Evolutionary conservation across 176 grass and related monocot genomes (phyloP).

Genomic region (Aegilops longissima): DNA sequence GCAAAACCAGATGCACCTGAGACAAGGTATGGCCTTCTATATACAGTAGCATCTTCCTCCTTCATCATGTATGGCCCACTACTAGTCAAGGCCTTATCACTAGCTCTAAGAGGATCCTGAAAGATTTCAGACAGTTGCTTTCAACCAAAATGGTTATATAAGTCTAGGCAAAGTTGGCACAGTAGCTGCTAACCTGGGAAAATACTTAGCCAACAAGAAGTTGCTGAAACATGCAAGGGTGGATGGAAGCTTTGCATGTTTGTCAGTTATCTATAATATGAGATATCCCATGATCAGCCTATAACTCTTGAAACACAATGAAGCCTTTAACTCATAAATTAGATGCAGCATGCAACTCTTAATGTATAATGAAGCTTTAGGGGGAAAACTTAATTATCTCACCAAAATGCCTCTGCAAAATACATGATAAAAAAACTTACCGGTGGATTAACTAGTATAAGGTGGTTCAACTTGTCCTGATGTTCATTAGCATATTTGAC

Average conservation of each 20-base stretch:
- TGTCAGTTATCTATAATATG: conserved; percentile 63
- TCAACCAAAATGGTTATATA: not conserved
- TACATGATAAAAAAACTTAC: conserved; percentile 48
- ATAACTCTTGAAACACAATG: not conserved
- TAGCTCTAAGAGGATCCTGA: conserved; percentile 96
- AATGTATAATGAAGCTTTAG: conserved; percentile 17
- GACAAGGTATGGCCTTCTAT: conserved; percentile 93
- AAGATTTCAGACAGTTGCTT: conserved; percentile 8
- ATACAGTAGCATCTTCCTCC: conserved; percentile 96
- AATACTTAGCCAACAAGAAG: conserved; percentile 88
- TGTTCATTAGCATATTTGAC: conserved; percentile 77
- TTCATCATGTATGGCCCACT: conserved; percentile 92
- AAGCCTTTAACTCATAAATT: conserved; percentile 5
- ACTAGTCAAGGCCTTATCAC: conserved; percentile 86
- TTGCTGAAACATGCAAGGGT: conserved; percentile 86
- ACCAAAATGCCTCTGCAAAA: not conserved
- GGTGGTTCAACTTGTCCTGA: conserved; percentile 87
- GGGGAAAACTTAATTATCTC: not conserved
- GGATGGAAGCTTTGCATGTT: conserved; percentile 75
- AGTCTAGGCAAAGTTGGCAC: not conserved
- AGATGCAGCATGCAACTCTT: not conserved
- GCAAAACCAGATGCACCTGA: conserved; percentile 97
- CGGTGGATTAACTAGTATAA: conserved; percentile 89
- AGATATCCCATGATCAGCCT: not conserved
- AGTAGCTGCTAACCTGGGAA: conserved; percentile 70